These are phyloP conservation scores for Xylaria sp. DNA, from an alignment of 2,329 filamentous ascomycete species.

Conservation along the genomic window DNA sequence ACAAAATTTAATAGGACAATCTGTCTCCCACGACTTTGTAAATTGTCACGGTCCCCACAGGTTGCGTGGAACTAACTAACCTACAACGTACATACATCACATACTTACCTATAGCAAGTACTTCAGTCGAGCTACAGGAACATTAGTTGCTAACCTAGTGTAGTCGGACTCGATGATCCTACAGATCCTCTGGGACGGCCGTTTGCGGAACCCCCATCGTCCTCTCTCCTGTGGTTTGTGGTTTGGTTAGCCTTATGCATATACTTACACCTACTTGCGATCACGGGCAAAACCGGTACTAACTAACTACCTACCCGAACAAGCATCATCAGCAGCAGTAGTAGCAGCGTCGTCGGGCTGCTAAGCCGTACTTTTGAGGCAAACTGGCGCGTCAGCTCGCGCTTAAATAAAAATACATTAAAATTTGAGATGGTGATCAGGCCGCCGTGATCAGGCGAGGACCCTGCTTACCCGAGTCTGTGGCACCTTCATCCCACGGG, in stretches of 20 bases:
- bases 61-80: neutral
- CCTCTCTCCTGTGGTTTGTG: neutral
- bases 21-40: neutral
- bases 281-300: constrained; percentile 17
- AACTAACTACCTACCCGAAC: constrained; percentile 4
- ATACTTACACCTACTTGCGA: neutral
- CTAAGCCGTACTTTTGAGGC: neutral
- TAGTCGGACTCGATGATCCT: constrained; percentile 12
- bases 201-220: constrained; percentile 11
- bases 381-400: constrained; percentile 25
- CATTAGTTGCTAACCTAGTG: constrained; percentile 4
- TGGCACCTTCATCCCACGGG: constrained; percentile 30
- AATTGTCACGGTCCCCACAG: neutral
- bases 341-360: neutral
- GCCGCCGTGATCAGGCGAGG: constrained; percentile 22
- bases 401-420: constrained; percentile 17
- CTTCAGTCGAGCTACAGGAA: neutral
- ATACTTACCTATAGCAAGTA: neutral
- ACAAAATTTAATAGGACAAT: neutral
- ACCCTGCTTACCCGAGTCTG: constrained; percentile 33
- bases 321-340: constrained; percentile 1
- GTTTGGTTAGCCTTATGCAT: constrained; percentile 3
- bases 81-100: neutral
- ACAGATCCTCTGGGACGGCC: constrained; percentile 16
- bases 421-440: constrained; percentile 31